These are phyloP conservation scores for Quercus alba DNA, from an alignment of 306 rosid genomes.

Conservation along the genomic window DNA sequence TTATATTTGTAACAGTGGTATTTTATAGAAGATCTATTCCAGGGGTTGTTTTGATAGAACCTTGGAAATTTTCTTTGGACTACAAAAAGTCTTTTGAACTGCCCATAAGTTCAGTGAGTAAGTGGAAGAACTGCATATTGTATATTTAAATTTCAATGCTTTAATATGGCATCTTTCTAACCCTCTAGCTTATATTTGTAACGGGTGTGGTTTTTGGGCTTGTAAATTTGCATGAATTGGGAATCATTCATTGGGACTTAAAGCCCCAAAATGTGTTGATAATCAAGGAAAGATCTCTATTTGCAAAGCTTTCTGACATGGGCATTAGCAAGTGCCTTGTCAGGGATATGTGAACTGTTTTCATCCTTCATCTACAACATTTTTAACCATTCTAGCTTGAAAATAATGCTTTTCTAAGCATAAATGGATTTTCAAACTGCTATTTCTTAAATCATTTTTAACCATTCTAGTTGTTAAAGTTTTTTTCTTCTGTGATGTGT, in stretches of 20 bases:
- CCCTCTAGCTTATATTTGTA: slow-evolving; percentile 15
- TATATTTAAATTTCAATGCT: not conserved
- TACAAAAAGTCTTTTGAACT: not conserved
- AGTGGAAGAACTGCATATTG: not conserved
- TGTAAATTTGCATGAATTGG: slow-evolving; percentile 82
- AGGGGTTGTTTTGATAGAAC: not conserved
- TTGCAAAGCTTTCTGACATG: slow-evolving; percentile 38
- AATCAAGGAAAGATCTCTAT: slow-evolving; percentile 45
- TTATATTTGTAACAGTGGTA: not conserved
- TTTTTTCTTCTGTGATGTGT: too few relatives aligned
- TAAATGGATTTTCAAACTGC: too few relatives aligned
- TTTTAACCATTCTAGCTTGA: not conserved
- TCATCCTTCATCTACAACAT: not conserved
- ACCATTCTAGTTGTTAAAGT: too few relatives aligned
- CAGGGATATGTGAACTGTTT: slow-evolving; percentile 43
- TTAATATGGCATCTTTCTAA: slow-evolving; percentile 9
- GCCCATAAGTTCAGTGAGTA: not conserved
- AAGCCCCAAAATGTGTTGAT: slow-evolving; percentile 94
- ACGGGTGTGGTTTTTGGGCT: slow-evolving; percentile 67
- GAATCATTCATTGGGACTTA: slow-evolving; percentile 81
- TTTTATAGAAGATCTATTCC: not conserved
- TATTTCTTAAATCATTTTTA: too few relatives aligned
- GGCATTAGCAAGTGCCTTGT: slow-evolving; percentile 60
- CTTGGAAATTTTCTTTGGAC: not conserved
- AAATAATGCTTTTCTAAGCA: too few relatives aligned